A percentile compares a stretch with the other conserved stretches of the same genome.
phyloP scores from a whole-genome alignment of 768 basidiomycete genomes.

The Tricholoma furcatifolium region DNA sequence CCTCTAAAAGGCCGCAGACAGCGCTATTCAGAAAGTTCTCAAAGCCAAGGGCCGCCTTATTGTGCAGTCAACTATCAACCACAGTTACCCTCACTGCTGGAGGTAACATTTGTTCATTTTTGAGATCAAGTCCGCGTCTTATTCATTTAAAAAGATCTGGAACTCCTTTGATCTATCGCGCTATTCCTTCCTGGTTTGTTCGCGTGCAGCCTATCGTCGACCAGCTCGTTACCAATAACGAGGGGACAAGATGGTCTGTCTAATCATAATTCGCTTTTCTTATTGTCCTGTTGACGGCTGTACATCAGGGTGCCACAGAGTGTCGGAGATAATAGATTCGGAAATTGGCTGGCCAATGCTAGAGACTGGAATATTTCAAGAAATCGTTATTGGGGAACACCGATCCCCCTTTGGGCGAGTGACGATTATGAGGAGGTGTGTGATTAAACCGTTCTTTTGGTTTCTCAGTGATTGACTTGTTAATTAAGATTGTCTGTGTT shows the following conservation, averaged over 20 bases:
- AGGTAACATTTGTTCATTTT: slow-evolving; percentile 44
- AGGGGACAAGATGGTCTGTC: slow-evolving; percentile 80
- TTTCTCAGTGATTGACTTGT: background rate
- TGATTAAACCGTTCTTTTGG: background rate
- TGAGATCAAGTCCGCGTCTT: background rate
- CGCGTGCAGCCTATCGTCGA: slow-evolving; percentile 83
- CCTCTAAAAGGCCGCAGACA: slow-evolving; percentile 77
- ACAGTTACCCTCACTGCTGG: slow-evolving; percentile 98
- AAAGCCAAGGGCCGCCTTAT: slow-evolving; percentile 87
- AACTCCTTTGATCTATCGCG: slow-evolving; percentile 94
- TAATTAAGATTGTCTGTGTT: slow-evolving; percentile 70
- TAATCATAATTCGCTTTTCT: background rate
- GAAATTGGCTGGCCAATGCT: slow-evolving; percentile 98
- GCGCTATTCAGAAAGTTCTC: slow-evolving; percentile 87
- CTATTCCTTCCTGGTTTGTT: slow-evolving; percentile 96
- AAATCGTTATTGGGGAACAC: slow-evolving; percentile 99
- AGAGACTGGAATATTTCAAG: slow-evolving; percentile 99
- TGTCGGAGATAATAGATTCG: slow-evolving; percentile 91
- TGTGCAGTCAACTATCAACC: slow-evolving; percentile 81
- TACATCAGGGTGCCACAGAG: slow-evolving; percentile 80
- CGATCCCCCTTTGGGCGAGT: slow-evolving; percentile 94
- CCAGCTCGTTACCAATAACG: slow-evolving; percentile 87
- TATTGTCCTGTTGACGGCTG: slow-evolving; percentile 2
- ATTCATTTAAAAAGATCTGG: slow-evolving; percentile 59
- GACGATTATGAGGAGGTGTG: slow-evolving; percentile 88